Evolutionary conservation across 768 basidiomycete species (phyloP).

Genomic region (Atractiella rhizophila): DNA sequence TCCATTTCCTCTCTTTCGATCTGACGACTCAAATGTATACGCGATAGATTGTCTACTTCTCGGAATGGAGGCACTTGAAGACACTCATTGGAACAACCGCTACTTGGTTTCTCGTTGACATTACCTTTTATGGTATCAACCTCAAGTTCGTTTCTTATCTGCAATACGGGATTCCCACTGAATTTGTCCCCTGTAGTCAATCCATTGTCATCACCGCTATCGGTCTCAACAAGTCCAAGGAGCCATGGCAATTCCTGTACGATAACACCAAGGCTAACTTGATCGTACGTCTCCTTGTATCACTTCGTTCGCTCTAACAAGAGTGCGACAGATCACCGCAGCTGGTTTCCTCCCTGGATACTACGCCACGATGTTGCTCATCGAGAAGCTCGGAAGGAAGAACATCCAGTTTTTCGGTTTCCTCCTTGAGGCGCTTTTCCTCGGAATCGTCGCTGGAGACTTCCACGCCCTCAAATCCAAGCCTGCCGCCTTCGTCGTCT

Average conservation of each 20-base stretch:
- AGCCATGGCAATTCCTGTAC: constrained; percentile 40
- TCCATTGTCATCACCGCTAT: constrained; percentile 52
- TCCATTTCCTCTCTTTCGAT: background rate
- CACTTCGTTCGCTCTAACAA: background rate
- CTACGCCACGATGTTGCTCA: constrained; percentile 36
- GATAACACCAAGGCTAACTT: constrained; percentile 41
- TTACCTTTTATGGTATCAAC: constrained; percentile 34
- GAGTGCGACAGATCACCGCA: constrained; percentile 27
- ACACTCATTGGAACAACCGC: constrained; percentile 39
- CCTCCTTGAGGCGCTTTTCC: constrained; percentile 26
- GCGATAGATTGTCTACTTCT: constrained; percentile 31
- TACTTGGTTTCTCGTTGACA: constrained; percentile 47
- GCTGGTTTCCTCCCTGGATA: constrained; percentile 57
- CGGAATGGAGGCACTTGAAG: constrained; percentile 44
- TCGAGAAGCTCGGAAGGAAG: constrained; percentile 49
- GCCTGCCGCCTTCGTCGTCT: constrained; percentile 37
- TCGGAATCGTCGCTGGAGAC: constrained; percentile 41
- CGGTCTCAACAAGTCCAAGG: constrained; percentile 33
- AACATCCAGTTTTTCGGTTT: constrained; percentile 54
- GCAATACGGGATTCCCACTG: no score
- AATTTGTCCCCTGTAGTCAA: no score
- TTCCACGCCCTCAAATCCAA: constrained; percentile 31
- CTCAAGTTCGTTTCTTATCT: no score
- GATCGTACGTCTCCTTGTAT: constrained; percentile 21
- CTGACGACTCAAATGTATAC: background rate